Evolutionary conservation across 1,284 basidiomycete genomes (phyloP), one percentile per base, ranked within the genome.

Genomic region (Tylopilus sp.): DNA sequence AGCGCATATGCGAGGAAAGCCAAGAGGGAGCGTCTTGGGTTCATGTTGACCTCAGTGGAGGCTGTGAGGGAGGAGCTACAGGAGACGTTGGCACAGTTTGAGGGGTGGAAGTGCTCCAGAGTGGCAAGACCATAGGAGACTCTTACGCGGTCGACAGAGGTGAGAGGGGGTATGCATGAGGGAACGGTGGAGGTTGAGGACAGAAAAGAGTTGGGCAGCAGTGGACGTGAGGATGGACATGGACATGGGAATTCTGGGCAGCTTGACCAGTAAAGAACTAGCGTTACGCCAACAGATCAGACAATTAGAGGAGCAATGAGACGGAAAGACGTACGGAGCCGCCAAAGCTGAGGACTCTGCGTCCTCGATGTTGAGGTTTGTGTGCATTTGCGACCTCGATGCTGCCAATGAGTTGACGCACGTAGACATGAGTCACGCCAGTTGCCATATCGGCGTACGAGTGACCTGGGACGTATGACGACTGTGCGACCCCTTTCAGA

Each of bases 371-470:
- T 97, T 97, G 76, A 98, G 81, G 79, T 97, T 97, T 87, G 80
- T 96, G 92, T 54, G 92, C 95, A 74, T 98, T 94, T 22, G 88
- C 85, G 18, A 98, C 94, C 76, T 96, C 94, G 62, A 96, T 82
- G 52, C 95, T 94, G 68, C 93, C 89, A 72, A 96, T 79, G 60
- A 93, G 71, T 81, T 98, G 95, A 69, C 91, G 88, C 68, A 91
- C 89, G 73, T 95, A 96, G 70, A 95, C 84, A 79, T 97, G 94
- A 26, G 93, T 92, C 56, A 96, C 86, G 24, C 92, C 92, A 3
- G 94, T 95, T 64, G 86, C 87, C 66, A 82, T 81, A 80, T 97
- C 95, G 57, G 93, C 95, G 80, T 97, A 97, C 39, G 94, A 95
- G 84, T n/a, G n/a, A n/a, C n/a, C 97, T 91, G 63, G 89, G 82